phyloP scores from a whole-genome alignment of 164 flowering plant genomes.

The Sextonia rubra region DNA sequence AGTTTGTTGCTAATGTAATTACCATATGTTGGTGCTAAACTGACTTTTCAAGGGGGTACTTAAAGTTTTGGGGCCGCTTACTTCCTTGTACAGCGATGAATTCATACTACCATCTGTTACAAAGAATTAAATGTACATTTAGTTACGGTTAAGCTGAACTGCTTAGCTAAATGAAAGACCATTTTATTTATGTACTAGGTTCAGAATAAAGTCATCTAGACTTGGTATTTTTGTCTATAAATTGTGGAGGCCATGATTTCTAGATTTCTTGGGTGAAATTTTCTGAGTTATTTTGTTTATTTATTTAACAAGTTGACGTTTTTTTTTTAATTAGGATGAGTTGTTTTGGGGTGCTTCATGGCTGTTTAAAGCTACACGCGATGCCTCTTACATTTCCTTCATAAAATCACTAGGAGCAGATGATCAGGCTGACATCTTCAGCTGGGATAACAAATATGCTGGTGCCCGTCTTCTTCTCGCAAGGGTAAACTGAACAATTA shows the following conservation, averaged over 20 bases:
- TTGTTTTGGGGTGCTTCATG: conserved; percentile 91
- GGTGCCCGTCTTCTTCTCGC: conserved; percentile 78
- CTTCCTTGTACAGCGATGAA: no score
- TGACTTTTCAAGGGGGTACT: no score
- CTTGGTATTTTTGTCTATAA: background rate
- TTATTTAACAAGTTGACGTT: background rate
- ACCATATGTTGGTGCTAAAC: no score
- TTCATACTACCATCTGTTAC: no score
- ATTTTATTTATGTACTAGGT: background rate
- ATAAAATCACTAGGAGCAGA: conserved; percentile 49
- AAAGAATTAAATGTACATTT: no score
- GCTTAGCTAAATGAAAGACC: background rate
- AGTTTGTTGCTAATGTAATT: background rate
- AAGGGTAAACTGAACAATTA: conserved; percentile 43
- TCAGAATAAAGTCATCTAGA: background rate
- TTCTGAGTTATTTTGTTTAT: background rate
- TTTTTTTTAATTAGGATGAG: conserved; percentile 57
- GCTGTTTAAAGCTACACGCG: conserved; percentile 70
- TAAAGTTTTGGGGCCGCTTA: no score
- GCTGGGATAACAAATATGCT: conserved; percentile 94
- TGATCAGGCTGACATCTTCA: conserved; percentile 59
- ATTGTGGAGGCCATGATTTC: background rate
- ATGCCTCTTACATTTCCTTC: conserved; percentile 40
- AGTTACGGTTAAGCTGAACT: no score
- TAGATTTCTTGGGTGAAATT: background rate